Base-by-base conservation (phyloP, 768 basidiomycete genomes). In the Mycena floridula region DNA sequence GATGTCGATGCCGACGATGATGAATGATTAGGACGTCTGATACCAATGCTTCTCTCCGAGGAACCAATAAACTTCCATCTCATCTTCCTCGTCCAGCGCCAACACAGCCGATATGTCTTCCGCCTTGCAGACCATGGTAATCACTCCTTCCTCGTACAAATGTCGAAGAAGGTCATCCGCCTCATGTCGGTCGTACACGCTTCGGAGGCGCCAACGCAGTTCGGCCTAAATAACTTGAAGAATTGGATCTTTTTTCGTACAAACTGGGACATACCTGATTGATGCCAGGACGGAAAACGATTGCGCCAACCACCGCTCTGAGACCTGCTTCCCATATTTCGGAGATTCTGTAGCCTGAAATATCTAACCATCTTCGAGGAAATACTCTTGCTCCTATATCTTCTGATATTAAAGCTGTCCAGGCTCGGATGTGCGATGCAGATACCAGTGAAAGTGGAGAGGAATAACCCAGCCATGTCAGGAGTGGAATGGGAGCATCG, bases 301-400 rank as follows among this genome's bases (percentile, higher is more conserved):
- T 58, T 21, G 79, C 61, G 7, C 85, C 77, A 43, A 82, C 72
- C 36, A 89, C 78, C 6, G 86, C 82, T 51, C 77, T 71, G 37
- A 83, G 55, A 7, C 80, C 87, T n/a, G 83, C 76, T 44, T 77
- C 72, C 89, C 89, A 91, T 27, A 75, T 71, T 45, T 81, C 79
- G 8, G 63, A 58, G 26, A 89, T 64, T 53, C 68, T 79, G 13
- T 54, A 53, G 3, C 89, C 89, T n/a, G 66, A 65, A 44, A 88
- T 74, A 57, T 88, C 84, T 30, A 87, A 62, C 89, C 88, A 90
- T 15, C 88, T 77, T 25, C 87, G 72, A 32, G 89, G 88, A 43
- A 80, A 72, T 13, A 80, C 50, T 50, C 75, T 63, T 37, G 58
- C 64, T 30, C 69, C 57, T 7, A 64, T 76, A 39, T 60, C 57